A percentile compares a stretch with the other conserved stretches of the same genome.
Conservation (phyloP, 208 protist genomes). For the Leishmania arabica region DNA sequence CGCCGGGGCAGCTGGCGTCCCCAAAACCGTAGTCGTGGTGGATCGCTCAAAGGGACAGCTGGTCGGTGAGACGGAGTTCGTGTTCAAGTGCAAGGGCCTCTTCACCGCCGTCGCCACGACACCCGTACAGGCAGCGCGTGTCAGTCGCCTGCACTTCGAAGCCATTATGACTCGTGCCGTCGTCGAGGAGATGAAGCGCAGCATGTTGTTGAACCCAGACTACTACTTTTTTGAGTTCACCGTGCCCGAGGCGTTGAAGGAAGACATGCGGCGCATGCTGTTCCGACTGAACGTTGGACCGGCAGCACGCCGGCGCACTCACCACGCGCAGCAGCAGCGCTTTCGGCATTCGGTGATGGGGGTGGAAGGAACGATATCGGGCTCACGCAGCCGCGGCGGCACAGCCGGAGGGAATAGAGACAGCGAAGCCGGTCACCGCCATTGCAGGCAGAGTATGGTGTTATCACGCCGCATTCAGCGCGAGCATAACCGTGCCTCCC, state of each 20-base stretch:
- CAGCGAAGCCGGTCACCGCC: neutral
- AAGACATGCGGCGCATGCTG: slow-evolving; percentile 44
- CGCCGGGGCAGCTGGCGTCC: neutral
- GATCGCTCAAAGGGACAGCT: slow-evolving; percentile 40
- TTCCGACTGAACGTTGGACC: slow-evolving; percentile 23
- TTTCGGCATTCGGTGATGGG: neutral
- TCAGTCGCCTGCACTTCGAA: slow-evolving; percentile 72
- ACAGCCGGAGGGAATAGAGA: neutral
- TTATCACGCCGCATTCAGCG: neutral
- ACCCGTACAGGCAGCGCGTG: slow-evolving; percentile 50
- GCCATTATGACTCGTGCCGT: slow-evolving; percentile 42
- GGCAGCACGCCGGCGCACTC: slow-evolving; percentile 1
- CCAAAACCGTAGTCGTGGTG: slow-evolving; percentile 15
- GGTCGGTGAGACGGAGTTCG: slow-evolving; percentile 62
- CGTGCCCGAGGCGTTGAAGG: slow-evolving; percentile 46
- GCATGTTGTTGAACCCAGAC: slow-evolving; percentile 39
- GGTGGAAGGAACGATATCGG: neutral
- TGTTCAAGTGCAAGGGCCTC: slow-evolving; percentile 58
- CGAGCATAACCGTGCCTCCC: neutral
- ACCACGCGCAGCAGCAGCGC: slow-evolving; percentile 8
- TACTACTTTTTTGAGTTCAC: slow-evolving; percentile 58
- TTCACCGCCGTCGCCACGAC: slow-evolving; percentile 48
- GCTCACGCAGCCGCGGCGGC: neutral
- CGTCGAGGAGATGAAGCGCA: slow-evolving; percentile 54
- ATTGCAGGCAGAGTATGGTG: neutral